Base-by-base conservation (phyloP, 2,329 filamentous ascomycete species). In the Pseudohalonectria lignicola region DNA sequence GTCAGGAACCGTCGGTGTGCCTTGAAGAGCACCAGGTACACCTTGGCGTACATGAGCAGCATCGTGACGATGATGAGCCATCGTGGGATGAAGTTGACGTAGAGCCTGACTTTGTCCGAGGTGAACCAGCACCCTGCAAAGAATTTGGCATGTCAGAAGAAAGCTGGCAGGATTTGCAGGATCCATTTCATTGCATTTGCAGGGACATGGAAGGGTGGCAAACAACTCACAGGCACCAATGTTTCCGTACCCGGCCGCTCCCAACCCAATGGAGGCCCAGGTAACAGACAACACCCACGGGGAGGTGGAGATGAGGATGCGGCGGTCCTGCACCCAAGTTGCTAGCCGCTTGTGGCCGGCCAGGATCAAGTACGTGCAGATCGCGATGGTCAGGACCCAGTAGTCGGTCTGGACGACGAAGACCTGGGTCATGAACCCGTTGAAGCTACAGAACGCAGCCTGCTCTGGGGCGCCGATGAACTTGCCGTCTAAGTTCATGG, bases 321-420 rank as follows among this genome's bases (percentile, higher is more conserved):
- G 46, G 40, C 62, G 52, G 10, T 51, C 45, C 41, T 63, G 57
- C 3, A 63, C 51, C 59, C 60, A 64, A 11, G 44, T 44, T 5
- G 58, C 54, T 18, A 48, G 46, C 13, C 47, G 42, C 37, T 56
- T 62, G 39, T 57, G 50, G 37, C 59, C 60, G 11, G 57, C 54
- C 15, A 65, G 50, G 25, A 64, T 57, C 1, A 63, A 49, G 38
- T 55, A 65, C 0, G 61, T 64, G 45, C 53, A 63, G 6, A 60
- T 36, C 2, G 61, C 60, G 31, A 65, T 63, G n/a, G 49, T 41
- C 2, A 65, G 40, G 7, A 65, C 56, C 61, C 62, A 65, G 39
- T 63, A 64, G 45, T 64, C 61, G 10, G 61, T 64, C 43, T 64
- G 61, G 1, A 63, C 53, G 20, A 65, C 61, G 37, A 64, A 65